These are phyloP conservation scores for Fusarium camptoceras DNA, from an alignment of 2,329 filamentous ascomycete species.

Conservation along the genomic window DNA sequence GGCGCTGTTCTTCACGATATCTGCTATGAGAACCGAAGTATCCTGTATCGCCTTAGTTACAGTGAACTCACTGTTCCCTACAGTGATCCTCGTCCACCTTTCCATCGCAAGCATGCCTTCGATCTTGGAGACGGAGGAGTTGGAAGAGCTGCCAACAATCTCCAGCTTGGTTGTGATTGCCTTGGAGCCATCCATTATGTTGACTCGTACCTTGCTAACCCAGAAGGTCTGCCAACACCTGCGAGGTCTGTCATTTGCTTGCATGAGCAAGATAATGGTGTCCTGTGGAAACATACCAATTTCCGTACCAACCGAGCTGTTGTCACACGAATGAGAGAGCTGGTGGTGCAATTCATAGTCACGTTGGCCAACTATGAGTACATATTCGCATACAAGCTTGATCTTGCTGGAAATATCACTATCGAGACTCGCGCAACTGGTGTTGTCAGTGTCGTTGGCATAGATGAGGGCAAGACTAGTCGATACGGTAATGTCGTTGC, in stretches of 20 bases:
- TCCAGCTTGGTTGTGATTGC: slow-evolving; percentile 72
- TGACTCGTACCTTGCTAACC: slow-evolving; percentile 60
- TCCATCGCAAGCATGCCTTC: slow-evolving; percentile 77
- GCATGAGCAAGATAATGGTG: slow-evolving; percentile 77
- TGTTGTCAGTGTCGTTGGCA: slow-evolving; percentile 68
- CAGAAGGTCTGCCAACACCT: slow-evolving; percentile 64
- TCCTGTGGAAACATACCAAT: slow-evolving; percentile 78
- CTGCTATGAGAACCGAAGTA: slow-evolving; percentile 70
- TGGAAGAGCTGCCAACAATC: slow-evolving; percentile 74
- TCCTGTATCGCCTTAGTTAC: slow-evolving; percentile 74
- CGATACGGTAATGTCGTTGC: slow-evolving; percentile 71
- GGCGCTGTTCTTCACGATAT: slow-evolving; percentile 77
- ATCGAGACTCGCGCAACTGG: slow-evolving; percentile 75
- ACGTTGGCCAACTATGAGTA: slow-evolving; percentile 79
- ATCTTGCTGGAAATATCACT: slow-evolving; percentile 70
- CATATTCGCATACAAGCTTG: slow-evolving; percentile 64
- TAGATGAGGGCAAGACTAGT: slow-evolving; percentile 64
- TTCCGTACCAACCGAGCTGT: slow-evolving; percentile 70
- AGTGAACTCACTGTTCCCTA: slow-evolving; percentile 79
- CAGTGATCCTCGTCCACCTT: slow-evolving; percentile 72
- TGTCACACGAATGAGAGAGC: slow-evolving; percentile 68
- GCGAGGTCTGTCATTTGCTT: slow-evolving; percentile 72
- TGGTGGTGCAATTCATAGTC: slow-evolving; percentile 76
- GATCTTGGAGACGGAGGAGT: slow-evolving; percentile 76
- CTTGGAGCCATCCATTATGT: slow-evolving; percentile 63